Conservation (phyloP, 257 asterid genomes). For the Solanum pinnatisectum region DNA sequence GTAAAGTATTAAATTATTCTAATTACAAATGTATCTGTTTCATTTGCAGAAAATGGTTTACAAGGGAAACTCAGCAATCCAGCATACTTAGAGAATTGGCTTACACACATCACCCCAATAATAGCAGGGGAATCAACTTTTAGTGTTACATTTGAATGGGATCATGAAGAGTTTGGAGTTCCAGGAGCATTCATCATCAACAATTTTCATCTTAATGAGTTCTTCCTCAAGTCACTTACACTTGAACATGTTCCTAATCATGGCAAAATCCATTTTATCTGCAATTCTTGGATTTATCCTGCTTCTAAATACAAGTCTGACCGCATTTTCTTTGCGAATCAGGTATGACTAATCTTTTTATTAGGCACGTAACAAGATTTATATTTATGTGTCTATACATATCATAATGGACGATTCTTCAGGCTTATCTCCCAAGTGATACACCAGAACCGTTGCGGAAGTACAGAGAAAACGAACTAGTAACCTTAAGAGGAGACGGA, state of each 20-base stretch:
- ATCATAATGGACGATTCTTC: not conserved
- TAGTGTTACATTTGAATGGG: not conserved
- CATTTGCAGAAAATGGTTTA: constrained; percentile 5
- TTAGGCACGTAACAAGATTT: not conserved
- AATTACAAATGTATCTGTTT: too few relatives aligned
- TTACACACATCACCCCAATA: not conserved
- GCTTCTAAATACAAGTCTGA: not conserved
- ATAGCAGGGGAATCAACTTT: constrained; percentile 14
- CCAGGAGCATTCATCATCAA: not conserved
- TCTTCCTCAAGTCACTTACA: not conserved
- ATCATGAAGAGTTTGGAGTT: not conserved
- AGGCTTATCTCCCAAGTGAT: constrained; percentile 6
- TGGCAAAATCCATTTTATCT: not conserved
- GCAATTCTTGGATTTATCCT: not conserved
- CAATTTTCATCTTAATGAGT: not conserved
- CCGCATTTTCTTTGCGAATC: not conserved
- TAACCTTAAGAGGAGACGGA: not conserved
- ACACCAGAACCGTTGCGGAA: not conserved
- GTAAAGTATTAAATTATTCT: too few relatives aligned
- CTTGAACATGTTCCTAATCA: not conserved
- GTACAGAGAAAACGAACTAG: not conserved
- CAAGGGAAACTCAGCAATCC: constrained; percentile 15
- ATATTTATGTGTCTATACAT: not conserved
- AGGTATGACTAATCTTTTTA: not conserved
- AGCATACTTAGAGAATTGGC: constrained; percentile 20